These are phyloP conservation scores for Herpotrichia juniperi DNA, from an alignment of 2,329 filamentous ascomycete species.

Conservation along the genomic window DNA sequence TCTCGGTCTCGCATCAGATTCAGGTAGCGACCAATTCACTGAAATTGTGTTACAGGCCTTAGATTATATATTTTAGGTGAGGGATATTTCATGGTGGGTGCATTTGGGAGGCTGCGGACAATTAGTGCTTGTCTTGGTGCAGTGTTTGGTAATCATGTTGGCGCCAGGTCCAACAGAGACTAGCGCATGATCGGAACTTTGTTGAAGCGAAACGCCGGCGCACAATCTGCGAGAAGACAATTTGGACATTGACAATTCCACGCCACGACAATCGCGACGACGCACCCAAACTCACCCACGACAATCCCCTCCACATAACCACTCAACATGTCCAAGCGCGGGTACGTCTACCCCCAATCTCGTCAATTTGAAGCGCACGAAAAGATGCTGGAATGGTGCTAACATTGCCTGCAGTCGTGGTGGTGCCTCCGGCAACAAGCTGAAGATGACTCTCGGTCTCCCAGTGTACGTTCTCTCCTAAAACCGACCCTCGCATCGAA, in stretches of 20 bases:
- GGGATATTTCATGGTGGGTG: too few relatives aligned
- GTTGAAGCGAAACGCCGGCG: conserved; percentile 22
- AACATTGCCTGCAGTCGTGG: conserved; percentile 60
- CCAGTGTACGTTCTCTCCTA: conserved; percentile 79
- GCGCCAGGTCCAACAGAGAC: conserved; percentile 8
- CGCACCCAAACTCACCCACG: conserved; percentile 30
- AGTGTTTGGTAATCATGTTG: not conserved
- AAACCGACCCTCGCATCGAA: conserved; percentile 22
- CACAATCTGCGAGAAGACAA: conserved; percentile 12
- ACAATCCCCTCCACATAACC: conserved; percentile 27
- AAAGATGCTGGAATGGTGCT: conserved; percentile 19
- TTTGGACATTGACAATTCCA: conserved; percentile 6
- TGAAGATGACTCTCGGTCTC: conserved; percentile 99
- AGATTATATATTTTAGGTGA: too few relatives aligned
- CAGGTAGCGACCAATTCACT: too few relatives aligned
- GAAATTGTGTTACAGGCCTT: too few relatives aligned
- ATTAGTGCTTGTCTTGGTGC: too few relatives aligned
- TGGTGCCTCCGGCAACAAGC: conserved; percentile 99
- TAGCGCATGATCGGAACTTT: conserved; percentile 16
- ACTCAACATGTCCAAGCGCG: conserved; percentile 49
- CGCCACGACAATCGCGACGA: conserved; percentile 32
- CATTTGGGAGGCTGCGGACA: too few relatives aligned
- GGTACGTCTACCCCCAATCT: conserved; percentile 33
- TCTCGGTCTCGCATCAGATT: too few relatives aligned
- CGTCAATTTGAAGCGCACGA: not conserved